Percentiles rank a stretch among this genome's conserved stretches.
Conservation (phyloP, 2,329 filamentous ascomycete species). For the Phaeosphaeria sp. region DNA sequence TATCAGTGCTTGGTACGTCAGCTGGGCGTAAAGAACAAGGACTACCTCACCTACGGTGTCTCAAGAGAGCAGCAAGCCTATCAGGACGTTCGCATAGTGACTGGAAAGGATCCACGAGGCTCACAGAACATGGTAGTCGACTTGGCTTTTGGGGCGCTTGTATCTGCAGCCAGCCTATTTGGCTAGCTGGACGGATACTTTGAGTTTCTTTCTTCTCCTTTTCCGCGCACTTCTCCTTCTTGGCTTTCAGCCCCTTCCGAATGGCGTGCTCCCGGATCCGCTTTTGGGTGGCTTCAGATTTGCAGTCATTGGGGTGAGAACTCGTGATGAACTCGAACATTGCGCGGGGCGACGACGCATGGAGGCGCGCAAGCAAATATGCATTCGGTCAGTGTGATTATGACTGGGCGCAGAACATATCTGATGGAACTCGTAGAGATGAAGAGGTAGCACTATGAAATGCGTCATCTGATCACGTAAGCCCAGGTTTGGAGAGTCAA, state of each 20-base stretch:
- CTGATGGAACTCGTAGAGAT: background rate
- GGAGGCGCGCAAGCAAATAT: background rate
- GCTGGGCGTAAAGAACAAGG: background rate
- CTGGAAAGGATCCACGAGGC: background rate
- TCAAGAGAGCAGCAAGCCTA: background rate
- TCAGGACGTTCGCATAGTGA: background rate
- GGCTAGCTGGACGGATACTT: background rate
- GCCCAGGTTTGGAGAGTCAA: background rate
- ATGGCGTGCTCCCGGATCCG: background rate
- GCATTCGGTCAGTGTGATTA: background rate
- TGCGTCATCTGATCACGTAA: background rate
- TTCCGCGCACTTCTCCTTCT: background rate
- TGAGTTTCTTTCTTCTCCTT: background rate
- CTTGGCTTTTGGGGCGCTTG: background rate
- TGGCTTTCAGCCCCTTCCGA: background rate
- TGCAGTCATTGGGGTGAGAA: background rate
- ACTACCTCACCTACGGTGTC: background rate
- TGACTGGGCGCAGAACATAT: background rate
- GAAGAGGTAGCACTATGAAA: background rate
- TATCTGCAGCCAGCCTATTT: background rate
- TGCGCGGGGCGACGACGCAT: background rate
- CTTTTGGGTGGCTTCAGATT: background rate
- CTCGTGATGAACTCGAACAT: background rate
- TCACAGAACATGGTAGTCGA: background rate
- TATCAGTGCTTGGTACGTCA: background rate